phyloP scores from a whole-genome alignment of 768 basidiomycete species.

The Kondoa subrosea region DNA sequence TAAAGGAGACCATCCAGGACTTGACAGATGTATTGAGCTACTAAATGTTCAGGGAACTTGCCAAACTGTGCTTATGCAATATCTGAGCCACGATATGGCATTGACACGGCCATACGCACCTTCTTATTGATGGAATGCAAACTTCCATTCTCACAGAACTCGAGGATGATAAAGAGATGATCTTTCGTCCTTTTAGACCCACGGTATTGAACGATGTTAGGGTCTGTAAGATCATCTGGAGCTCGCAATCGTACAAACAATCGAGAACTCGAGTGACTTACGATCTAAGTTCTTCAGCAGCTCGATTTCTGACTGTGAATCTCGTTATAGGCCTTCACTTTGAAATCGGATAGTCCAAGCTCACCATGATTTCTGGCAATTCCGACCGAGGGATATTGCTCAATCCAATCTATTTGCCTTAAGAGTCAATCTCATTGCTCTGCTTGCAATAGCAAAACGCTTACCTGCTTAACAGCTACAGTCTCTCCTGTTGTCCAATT shows the following conservation, averaged over 20 bases:
- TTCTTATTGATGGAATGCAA: slow-evolving; percentile 81
- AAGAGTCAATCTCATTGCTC: not conserved
- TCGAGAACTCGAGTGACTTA: slow-evolving; percentile 28
- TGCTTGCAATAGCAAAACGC: not conserved
- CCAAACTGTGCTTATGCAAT: slow-evolving; percentile 45
- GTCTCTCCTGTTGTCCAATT: slow-evolving; percentile 82
- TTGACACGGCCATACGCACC: not conserved
- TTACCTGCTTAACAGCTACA: slow-evolving; percentile 78
- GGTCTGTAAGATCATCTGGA: slow-evolving; percentile 40
- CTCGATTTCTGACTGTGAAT: slow-evolving; percentile 75
- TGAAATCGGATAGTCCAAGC: slow-evolving; percentile 1
- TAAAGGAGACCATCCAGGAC: slow-evolving; percentile 90
- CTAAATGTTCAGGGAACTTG: slow-evolving; percentile 92
- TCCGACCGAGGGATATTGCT: slow-evolving; percentile 85
- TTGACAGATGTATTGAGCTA: slow-evolving; percentile 91
- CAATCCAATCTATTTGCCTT: slow-evolving; percentile 46
- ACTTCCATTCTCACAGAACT: slow-evolving; percentile 96
- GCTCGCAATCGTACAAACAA: not conserved
- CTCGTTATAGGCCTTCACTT: slow-evolving; percentile 20
- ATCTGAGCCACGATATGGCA: not conserved
- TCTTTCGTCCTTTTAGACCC: slow-evolving; percentile 91
- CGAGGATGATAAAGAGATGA: slow-evolving; percentile 82
- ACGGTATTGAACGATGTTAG: slow-evolving; percentile 97
- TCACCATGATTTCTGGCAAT: slow-evolving; percentile 90
- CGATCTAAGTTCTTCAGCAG: slow-evolving; percentile 92